These are phyloP conservation scores for Sungouiella blattae DNA, from an alignment of 805 yeast species.

Conservation along the genomic window DNA sequence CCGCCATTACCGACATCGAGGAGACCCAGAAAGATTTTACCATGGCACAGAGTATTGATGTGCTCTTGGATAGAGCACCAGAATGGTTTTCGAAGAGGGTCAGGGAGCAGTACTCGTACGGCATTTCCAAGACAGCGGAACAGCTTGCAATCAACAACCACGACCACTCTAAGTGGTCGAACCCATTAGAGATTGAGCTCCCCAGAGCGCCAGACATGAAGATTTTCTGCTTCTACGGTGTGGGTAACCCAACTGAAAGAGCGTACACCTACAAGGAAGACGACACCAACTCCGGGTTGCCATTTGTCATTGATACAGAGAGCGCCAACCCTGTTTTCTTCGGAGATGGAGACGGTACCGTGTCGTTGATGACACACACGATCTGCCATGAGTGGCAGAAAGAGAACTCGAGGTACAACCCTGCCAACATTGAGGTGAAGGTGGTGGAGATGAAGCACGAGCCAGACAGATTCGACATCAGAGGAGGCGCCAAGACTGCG, in stretches of 20 bases:
- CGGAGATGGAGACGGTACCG: slow-evolving; percentile 96
- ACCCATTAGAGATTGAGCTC: slow-evolving; percentile 86
- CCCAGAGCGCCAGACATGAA: slow-evolving; percentile 94
- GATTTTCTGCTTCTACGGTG: slow-evolving; percentile 87
- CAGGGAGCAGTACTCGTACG: slow-evolving; percentile 70
- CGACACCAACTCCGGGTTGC: slow-evolving; percentile 51
- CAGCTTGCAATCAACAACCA: slow-evolving; percentile 65
- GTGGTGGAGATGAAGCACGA: slow-evolving; percentile 90
- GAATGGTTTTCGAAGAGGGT: slow-evolving; percentile 70
- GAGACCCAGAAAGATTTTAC: slow-evolving; percentile 48
- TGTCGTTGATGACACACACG: slow-evolving; percentile 78
- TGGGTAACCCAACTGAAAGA: slow-evolving; percentile 95
- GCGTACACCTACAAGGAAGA: slow-evolving; percentile 78
- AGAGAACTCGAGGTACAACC: slow-evolving; percentile 65
- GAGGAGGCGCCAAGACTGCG: slow-evolving; percentile 97
- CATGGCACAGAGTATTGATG: slow-evolving; percentile 63
- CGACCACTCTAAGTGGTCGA: slow-evolving; percentile 83
- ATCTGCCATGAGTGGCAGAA: slow-evolving; percentile 92
- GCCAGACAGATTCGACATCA: slow-evolving; percentile 88
- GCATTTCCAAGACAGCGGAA: slow-evolving; percentile 56
- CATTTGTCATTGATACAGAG: slow-evolving; percentile 68
- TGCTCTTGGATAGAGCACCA: slow-evolving; percentile 62
- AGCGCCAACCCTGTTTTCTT: slow-evolving; percentile 63
- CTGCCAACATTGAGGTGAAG: slow-evolving; percentile 68
- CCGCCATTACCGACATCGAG: slow-evolving; percentile 10